phyloP scores from a whole-genome alignment of 345 rosid genomes.

The Mangifera indica region DNA sequence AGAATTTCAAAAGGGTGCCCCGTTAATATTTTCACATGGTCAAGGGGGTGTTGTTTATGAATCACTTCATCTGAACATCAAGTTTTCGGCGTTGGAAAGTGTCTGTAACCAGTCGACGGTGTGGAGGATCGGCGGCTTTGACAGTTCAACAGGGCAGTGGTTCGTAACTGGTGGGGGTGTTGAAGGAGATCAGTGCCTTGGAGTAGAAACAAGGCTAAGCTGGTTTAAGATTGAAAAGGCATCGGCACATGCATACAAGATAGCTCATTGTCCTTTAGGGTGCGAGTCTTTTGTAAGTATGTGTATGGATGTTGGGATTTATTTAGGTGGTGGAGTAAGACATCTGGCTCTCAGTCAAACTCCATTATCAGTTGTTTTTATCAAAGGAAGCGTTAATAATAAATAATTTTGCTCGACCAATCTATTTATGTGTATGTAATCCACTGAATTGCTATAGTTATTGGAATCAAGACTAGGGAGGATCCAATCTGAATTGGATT shows the following conservation, averaged over 20 bases:
- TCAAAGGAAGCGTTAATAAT: not conserved
- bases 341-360: not conserved
- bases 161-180: not conserved
- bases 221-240: slow-evolving; percentile 10
- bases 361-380: not conserved
- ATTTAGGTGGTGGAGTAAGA: too few species aligned
- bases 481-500: too few species aligned
- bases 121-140: not conserved
- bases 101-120: not conserved
- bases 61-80: not conserved
- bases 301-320: not conserved
- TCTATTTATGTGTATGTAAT: too few species aligned
- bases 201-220: not conserved
- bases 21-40: too few species aligned
- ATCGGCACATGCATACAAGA: not conserved
- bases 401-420: too few species aligned
- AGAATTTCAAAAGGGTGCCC: too few species aligned
- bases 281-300: not conserved
- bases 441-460: too few species aligned
- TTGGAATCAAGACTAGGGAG: too few species aligned
- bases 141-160: not conserved
- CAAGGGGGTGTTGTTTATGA: too few species aligned
- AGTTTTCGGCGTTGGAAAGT: not conserved
- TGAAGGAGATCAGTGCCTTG: not conserved
- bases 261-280: not conserved